Evolutionary conservation across 2,329 filamentous ascomycete species (phyloP).

Genomic region (Fusarium subglutinans): DNA sequence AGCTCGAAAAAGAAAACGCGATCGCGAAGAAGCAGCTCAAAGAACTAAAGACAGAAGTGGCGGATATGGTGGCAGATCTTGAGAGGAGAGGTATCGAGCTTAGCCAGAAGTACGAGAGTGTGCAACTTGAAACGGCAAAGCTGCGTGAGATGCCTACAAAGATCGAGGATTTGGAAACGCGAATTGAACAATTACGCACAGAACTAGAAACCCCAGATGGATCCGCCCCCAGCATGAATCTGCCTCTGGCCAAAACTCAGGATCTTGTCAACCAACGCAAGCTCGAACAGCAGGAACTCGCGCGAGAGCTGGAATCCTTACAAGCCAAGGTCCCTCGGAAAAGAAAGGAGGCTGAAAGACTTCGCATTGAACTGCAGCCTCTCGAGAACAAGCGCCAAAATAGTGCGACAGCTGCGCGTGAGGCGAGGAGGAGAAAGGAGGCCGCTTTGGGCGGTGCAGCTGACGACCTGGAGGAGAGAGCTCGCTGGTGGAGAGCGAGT

Average conservation of each 20-base stretch:
- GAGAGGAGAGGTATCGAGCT: constrained; percentile 71
- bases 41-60: constrained; percentile 81
- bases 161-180: constrained; percentile 58
- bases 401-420: constrained; percentile 73
- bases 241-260: constrained; percentile 67
- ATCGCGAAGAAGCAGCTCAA: constrained; percentile 80
- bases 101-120: constrained; percentile 60
- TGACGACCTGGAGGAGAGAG: constrained; percentile 79
- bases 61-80: constrained; percentile 75
- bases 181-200: constrained; percentile 56
- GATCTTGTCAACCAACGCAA: constrained; percentile 62
- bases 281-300: constrained; percentile 63
- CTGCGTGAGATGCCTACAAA: constrained; percentile 62
- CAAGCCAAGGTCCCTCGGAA: constrained; percentile 71
- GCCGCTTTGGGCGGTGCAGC: constrained; percentile 70
- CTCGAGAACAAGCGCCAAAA: constrained; percentile 74
- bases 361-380: constrained; percentile 74
- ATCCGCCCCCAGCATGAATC: constrained; percentile 57
- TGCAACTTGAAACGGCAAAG: constrained; percentile 58
- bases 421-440: constrained; percentile 75
- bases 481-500: constrained; percentile 78
- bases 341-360: constrained; percentile 71
- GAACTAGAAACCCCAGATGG: constrained; percentile 48
- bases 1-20: constrained; percentile 74
- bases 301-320: constrained; percentile 70